These are phyloP conservation scores for Tuber aestivum DNA, from an alignment of 495 filamentous ascomycete genomes.

Conservation along the genomic window DNA sequence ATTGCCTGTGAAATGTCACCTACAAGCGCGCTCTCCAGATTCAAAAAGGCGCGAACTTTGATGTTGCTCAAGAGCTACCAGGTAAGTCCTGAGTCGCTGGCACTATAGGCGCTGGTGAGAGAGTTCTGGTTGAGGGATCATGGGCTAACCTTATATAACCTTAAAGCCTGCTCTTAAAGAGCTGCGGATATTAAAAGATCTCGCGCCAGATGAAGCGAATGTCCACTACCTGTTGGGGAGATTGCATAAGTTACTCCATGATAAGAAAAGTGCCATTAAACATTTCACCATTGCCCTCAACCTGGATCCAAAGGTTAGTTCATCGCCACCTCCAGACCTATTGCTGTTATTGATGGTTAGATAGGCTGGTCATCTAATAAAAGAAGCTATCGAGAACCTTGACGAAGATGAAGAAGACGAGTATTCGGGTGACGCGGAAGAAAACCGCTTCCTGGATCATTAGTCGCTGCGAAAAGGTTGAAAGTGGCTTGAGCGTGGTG, in stretches of 20 bases:
- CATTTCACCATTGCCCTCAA: constrained; percentile 93
- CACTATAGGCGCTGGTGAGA: background rate
- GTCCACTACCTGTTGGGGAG: constrained; percentile 90
- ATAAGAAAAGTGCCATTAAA: constrained; percentile 75
- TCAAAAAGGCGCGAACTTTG: constrained; percentile 84
- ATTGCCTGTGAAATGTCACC: constrained; percentile 78
- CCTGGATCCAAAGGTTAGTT: constrained; percentile 84
- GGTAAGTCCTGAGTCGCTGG: constrained; percentile 9
- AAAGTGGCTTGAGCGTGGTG: constrained; percentile 11
- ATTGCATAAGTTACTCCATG: constrained; percentile 70
- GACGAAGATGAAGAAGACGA: constrained; percentile 80
- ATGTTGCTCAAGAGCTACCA: constrained; percentile 62
- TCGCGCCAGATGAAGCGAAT: constrained; percentile 89
- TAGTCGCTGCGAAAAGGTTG: constrained; percentile 13
- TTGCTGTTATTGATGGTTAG: constrained; percentile 31
- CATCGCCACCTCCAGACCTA: background rate
- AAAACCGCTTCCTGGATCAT: constrained; percentile 40
- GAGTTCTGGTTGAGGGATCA: background rate
- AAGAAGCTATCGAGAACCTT: constrained; percentile 82
- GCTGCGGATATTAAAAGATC: constrained; percentile 73
- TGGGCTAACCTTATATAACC: background rate
- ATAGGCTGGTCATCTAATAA: constrained; percentile 83
- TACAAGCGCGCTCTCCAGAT: constrained; percentile 69
- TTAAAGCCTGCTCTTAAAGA: constrained; percentile 66
- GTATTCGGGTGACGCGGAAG: constrained; percentile 43